Evolutionary conservation across 2,329 filamentous ascomycete species (phyloP).

Genomic region (Fusarium euwallaceae): DNA sequence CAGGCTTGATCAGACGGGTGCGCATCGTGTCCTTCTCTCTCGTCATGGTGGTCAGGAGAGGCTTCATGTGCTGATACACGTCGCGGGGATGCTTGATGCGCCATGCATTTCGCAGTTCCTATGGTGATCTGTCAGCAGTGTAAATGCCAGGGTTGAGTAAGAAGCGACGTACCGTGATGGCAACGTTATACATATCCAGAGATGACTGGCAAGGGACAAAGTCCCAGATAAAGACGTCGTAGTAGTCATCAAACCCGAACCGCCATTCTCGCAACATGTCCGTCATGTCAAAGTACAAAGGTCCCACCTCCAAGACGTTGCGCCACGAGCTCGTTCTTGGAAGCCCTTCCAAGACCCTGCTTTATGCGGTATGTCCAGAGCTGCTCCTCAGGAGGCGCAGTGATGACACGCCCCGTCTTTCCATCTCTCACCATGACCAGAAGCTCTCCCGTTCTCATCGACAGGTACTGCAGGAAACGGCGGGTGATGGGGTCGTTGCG

Average conservation of each 20-base stretch:
- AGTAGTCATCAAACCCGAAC: slow-evolving; percentile 47
- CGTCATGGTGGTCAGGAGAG: slow-evolving; percentile 38
- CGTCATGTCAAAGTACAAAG: slow-evolving; percentile 42
- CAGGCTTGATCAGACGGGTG: slow-evolving; percentile 42
- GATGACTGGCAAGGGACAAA: slow-evolving; percentile 39
- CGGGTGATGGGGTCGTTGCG: slow-evolving; percentile 45
- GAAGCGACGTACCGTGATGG: slow-evolving; percentile 29
- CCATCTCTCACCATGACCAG: slow-evolving; percentile 48
- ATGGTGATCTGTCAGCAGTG: neutral
- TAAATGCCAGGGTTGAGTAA: accelerated
- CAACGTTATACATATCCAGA: slow-evolving; percentile 35
- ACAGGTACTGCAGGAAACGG: slow-evolving; percentile 47
- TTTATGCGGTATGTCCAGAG: slow-evolving; percentile 47
- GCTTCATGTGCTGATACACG: slow-evolving; percentile 42
- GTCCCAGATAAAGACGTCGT: slow-evolving; percentile 48
- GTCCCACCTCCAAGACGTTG: slow-evolving; percentile 41
- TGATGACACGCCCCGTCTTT: slow-evolving; percentile 48
- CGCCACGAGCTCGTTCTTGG: slow-evolving; percentile 47
- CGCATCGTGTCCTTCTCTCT: slow-evolving; percentile 41
- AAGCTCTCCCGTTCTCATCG: slow-evolving; percentile 44
- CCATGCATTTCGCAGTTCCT: slow-evolving; percentile 47
- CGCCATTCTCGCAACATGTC: slow-evolving; percentile 45
- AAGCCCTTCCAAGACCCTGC: slow-evolving; percentile 43
- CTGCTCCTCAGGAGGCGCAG: slow-evolving; percentile 41
- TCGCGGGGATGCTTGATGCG: slow-evolving; percentile 41